Base-by-base conservation (phyloP, 306 rosid genomes). In the Phaseolus lunatus region DNA sequence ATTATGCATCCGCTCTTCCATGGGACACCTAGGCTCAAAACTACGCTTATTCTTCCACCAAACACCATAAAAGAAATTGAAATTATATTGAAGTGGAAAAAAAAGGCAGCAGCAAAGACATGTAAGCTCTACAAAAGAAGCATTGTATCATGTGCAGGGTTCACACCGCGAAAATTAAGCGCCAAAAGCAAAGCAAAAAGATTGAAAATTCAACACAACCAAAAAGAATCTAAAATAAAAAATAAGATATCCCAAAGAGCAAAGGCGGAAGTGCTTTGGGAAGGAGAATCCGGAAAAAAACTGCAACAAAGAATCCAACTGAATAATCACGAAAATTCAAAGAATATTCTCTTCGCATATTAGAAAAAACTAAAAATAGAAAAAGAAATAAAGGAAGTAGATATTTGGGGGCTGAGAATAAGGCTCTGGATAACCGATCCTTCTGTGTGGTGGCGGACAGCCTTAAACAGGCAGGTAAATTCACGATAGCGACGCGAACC, bases 271-370 rank as follows among this genome's bases (percentile, higher is more conserved):
- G 14, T 57, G 12, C 62, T 19, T n/a, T 7, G 67, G 7, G 37
- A 74, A 47, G 44, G 11, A 8, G 22, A 71, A 50, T 47, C 29
- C 29, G 19, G 62, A 10, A 44, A 62, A 63, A 33, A 33, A 63
- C 45, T 27, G 29, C 67, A 12, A 31, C 39, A 22, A n/a, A 50
- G 53, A 82, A 77, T 63, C 70, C 63, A 76, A 4, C 45, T 23
- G 48, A 81, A 65, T 10, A 27, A 47, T 59, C 62, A 49, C 65
- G 11, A 22, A 56, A 59, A 47, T 10, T 19, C 23, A 48, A 26
- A 8, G 70, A 23, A 70, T 45, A 76, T 66, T 66, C 49, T 19
- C 11, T 15, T 20, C 41, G 3, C 41, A 41, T 2, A 24, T 9
- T 70, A 11, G 43, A 54, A 39, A 27, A 54, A 31, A 24, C 23